These are phyloP conservation scores for Pythium vanterpoolii DNA, from an alignment of 352 stramenopile genomes.

Conservation along the genomic window DNA sequence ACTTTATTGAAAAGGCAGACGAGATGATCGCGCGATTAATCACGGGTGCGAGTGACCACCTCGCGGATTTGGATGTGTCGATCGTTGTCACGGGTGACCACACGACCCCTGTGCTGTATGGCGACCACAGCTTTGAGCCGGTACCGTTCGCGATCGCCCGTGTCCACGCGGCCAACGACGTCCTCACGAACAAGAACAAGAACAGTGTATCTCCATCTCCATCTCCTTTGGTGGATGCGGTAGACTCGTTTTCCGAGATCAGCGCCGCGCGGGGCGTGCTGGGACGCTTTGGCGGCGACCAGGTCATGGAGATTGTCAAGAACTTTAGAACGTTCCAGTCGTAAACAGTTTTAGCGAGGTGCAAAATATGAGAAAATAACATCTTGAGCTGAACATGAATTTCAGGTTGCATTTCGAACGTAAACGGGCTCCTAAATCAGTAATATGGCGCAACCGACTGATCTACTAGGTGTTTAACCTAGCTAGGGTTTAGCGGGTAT, in stretches of 20 bases:
- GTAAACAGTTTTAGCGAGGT: no score
- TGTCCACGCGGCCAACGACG: slow-evolving; percentile 10
- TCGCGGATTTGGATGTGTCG: slow-evolving; percentile 49
- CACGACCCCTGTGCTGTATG: slow-evolving; percentile 83
- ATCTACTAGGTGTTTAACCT: no score
- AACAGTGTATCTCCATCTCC: not conserved
- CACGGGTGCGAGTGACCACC: slow-evolving; percentile 12
- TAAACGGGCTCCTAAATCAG: no score
- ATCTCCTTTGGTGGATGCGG: slow-evolving; percentile 42
- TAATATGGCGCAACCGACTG: no score
- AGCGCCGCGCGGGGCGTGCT: slow-evolving; percentile 62
- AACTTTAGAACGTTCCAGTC: slow-evolving; percentile 29
- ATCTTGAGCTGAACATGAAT: no score
- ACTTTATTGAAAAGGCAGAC: slow-evolving; percentile 83
- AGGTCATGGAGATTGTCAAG: slow-evolving; percentile 85
- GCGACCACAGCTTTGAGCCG: slow-evolving; percentile 86
- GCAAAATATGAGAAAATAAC: no score
- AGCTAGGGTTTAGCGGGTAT: no score
- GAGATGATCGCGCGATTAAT: slow-evolving; percentile 74
- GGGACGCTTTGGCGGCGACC: slow-evolving; percentile 78
- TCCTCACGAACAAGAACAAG: slow-evolving; percentile 8
- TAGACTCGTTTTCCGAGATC: slow-evolving; percentile 65
- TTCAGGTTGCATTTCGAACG: no score
- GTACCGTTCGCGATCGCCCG: slow-evolving; percentile 79
- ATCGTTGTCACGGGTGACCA: slow-evolving; percentile 87